Percentiles rank a stretch among this genome's conserved stretches.
Evolutionary conservation across 192 early-diverging fungal genomes (phyloP).

Genomic region (Cladochytrium replicatum): DNA sequence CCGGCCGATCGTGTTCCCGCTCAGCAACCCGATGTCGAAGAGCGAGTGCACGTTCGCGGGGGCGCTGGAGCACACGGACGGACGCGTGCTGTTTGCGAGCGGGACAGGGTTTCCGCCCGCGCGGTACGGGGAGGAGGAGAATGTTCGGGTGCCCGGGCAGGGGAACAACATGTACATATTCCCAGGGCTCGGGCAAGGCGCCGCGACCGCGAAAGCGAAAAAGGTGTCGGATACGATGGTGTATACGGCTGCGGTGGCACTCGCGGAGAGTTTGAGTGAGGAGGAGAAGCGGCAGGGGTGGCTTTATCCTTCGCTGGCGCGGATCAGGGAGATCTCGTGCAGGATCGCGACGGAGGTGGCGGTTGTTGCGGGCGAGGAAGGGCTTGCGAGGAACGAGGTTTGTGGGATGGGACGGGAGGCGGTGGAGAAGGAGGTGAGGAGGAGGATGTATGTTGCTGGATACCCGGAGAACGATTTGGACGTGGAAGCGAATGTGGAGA

Average conservation of each 20-base stretch:
- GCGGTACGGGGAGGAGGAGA: conserved; percentile 49
- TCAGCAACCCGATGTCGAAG: conserved; percentile 75
- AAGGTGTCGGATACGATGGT: conserved; percentile 74
- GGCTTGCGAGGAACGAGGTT: conserved; percentile 8
- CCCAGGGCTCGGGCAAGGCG: conserved; percentile 87
- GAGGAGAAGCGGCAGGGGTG: conserved; percentile 61
- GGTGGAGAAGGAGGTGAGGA: no score
- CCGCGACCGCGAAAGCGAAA: conserved; percentile 58
- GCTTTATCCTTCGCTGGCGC: conserved; percentile 74
- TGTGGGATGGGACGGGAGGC: no score
- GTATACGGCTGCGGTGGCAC: conserved; percentile 64
- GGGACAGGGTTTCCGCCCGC: conserved; percentile 87
- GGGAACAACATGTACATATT: conserved; percentile 97
- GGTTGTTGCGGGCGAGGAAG: conserved; percentile 37
- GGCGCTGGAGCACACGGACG: conserved; percentile 76
- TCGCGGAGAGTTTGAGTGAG: conserved; percentile 60
- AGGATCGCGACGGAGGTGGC: no score
- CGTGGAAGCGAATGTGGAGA: no score
- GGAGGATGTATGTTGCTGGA: no score
- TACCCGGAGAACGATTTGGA: no score
- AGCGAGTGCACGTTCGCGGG: conserved; percentile 93
- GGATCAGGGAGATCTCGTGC: conserved; percentile 72
- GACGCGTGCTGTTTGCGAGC: conserved; percentile 88
- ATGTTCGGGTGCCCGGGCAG: conserved; percentile 51
- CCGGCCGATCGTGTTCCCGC: conserved; percentile 74